phyloP scores from a whole-genome alignment of 2,329 filamentous ascomycete species.

The Neofusicoccum kwambonambiense region DNA sequence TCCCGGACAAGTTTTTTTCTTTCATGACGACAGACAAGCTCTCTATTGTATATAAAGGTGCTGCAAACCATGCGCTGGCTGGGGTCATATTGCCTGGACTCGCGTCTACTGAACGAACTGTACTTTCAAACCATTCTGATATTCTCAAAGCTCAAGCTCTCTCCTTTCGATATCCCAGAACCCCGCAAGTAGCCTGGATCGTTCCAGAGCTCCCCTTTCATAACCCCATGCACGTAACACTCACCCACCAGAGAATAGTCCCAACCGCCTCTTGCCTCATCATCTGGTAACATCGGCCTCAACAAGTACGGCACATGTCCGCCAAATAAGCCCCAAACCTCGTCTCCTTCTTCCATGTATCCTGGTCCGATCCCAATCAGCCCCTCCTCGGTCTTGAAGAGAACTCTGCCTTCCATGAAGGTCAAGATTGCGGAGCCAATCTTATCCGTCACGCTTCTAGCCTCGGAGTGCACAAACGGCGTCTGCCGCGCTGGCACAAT shows the following conservation, averaged over 20 bases:
- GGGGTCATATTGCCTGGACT: too few species aligned
- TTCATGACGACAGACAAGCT: too few species aligned
- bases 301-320: neutral
- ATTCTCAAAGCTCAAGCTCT: neutral
- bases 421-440: neutral
- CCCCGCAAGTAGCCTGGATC: neutral
- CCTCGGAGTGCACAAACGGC: neutral
- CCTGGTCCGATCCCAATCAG: neutral
- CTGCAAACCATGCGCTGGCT: too few species aligned
- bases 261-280: neutral
- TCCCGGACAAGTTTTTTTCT: too few species aligned
- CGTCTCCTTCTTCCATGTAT: neutral
- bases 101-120: too few species aligned
- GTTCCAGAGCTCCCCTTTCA: neutral
- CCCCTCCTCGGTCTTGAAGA: neutral
- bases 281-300: neutral
- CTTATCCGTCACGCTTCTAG: neutral
- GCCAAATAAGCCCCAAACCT: neutral
- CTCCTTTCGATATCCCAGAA: neutral
- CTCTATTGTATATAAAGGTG: too few species aligned
- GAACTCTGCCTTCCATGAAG: neutral
- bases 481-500: neutral
- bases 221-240: neutral
- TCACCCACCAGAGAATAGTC: neutral
- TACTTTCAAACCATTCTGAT: neutral